Base-by-base conservation (phyloP, 2,329 filamentous ascomycete species). In the Apiospora kogelbergensis region DNA sequence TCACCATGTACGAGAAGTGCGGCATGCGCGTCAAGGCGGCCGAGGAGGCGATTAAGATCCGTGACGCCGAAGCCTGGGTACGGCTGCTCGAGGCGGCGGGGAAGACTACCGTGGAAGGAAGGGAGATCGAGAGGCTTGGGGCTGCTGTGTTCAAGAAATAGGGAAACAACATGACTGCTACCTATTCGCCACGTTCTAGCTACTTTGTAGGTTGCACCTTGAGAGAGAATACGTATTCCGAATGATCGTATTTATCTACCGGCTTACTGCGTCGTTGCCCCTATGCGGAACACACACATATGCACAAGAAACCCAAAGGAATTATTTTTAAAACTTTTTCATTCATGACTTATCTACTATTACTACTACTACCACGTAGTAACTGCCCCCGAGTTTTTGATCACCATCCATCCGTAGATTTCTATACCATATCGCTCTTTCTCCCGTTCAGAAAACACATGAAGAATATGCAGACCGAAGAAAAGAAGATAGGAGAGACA, bases 1-100 rank as follows among this genome's bases (percentile, higher is more conserved):
- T 97, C 68, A 88, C 91, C 73, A 98, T 99, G 95, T 99, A 95
- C 87, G 90, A 97, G 75, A 97, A 97, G 82, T 98, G 96, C 79
- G 95, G 95, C 22, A 89, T 97, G 90, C 85, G 94, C 60, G 88
- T 92, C 37, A 94, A 93, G 81, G 96, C 96, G 2, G 96, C 92
- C 4, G 95, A 98, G 81, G 96, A 98, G 82, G 95, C 96, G 3
- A 86, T 94, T 70, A 93, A 90, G 82, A 86, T 88, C 70, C 97
- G 93, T 80, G 93, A 99, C 78, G 84, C 89, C 65, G 91, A 90
- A 74, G 83, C 90, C n/a, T 89, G 97, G 81, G 88, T 91, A 74
- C 85, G 90, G 66, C 81, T 98, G 72, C 85, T 93, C 73, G 88
- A 88, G 69, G 94, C 91, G 72, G 94, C 93, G 20, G 91, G 89